A percentile compares a stretch with the other conserved stretches of the same genome.
phyloP scores from a whole-genome alignment of 768 basidiomycete species.

The Xerocomus potaroensis region DNA sequence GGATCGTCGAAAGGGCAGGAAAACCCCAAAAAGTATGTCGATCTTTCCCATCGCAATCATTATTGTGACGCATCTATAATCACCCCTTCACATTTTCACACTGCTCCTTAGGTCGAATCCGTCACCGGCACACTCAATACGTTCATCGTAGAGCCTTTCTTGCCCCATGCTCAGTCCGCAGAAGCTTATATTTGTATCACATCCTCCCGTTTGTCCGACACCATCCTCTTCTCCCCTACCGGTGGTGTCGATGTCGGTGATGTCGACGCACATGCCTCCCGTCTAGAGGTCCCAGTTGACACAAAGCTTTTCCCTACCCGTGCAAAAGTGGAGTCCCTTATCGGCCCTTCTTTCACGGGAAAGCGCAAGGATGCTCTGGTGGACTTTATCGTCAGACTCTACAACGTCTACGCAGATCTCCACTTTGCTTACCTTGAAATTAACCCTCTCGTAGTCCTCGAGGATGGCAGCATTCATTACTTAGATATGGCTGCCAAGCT shows the following conservation, averaged over 20 bases:
- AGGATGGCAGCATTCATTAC: conserved; percentile 80
- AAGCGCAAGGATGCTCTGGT: conserved; percentile 87
- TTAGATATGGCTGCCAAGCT: conserved; percentile 99
- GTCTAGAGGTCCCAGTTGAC: conserved; percentile 75
- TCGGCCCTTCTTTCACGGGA: conserved; percentile 70
- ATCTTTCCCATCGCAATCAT: conserved; percentile 10
- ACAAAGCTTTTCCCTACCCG: conserved; percentile 73
- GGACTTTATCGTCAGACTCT: conserved; percentile 92
- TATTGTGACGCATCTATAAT: conserved; percentile 12
- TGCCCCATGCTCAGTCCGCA: conserved; percentile 88
- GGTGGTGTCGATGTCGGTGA: conserved; percentile 99
- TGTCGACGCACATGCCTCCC: conserved; percentile 95
- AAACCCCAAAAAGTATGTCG: conserved; percentile 73
- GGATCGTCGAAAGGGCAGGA: conserved; percentile 86
- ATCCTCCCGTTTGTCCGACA: conserved; percentile 90
- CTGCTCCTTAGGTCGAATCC: conserved; percentile 72
- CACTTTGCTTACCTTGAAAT: conserved; percentile 99
- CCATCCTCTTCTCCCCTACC: conserved; percentile 97
- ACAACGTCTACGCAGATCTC: conserved; percentile 96
- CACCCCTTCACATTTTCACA: conserved; percentile 13
- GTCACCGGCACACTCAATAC: conserved; percentile 94
- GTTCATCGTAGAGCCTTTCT: conserved; percentile 99
- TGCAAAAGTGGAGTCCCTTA: conserved; percentile 72
- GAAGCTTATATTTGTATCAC: conserved; percentile 99
- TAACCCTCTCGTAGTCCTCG: conserved; percentile 95